phyloP scores from a whole-genome alignment of 768 basidiomycete species.

The Lactarius akahatsu region DNA sequence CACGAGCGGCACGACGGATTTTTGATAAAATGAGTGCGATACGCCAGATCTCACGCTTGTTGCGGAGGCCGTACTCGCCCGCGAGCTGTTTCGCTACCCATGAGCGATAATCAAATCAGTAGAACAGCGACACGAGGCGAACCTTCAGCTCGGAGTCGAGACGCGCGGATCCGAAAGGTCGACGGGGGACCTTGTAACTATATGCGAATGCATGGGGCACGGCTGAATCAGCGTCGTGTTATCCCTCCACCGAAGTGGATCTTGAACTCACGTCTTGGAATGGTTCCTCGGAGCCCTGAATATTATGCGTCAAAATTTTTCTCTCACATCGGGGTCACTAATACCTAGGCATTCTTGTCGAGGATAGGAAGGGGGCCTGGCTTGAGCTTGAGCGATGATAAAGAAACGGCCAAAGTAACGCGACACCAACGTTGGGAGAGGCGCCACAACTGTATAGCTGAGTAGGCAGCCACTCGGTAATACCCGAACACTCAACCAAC shows the following conservation, averaged over 20 bases:
- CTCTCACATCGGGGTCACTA: conserved; percentile 33
- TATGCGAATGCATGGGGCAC: conserved; percentile 54
- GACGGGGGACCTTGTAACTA: conserved; percentile 98
- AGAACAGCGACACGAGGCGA: not conserved
- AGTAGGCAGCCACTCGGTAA: conserved; percentile 60
- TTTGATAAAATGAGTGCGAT: conserved; percentile 97
- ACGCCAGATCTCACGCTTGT: conserved; percentile 99
- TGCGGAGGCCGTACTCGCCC: conserved; percentile 99
- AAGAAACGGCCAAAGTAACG: conserved; percentile 39
- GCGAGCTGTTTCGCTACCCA: conserved; percentile 65
- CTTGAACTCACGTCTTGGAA: conserved; percentile 90
- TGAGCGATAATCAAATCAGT: conserved; percentile 1
- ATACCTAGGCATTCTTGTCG: conserved; percentile 87
- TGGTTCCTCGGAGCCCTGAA: conserved; percentile 87
- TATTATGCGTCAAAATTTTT: conserved; percentile 30
- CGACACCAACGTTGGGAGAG: conserved; percentile 34
- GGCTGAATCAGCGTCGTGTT: conserved; percentile 62
- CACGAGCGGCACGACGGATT: conserved; percentile 99
- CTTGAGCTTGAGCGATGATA: conserved; percentile 18
- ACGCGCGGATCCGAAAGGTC: conserved; percentile 95
- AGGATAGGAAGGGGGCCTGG: conserved; percentile 36
- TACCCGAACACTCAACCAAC: conserved; percentile 50
- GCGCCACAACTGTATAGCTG: conserved; percentile 66
- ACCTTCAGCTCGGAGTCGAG: conserved; percentile 99
- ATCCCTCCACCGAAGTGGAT: conserved; percentile 67